phyloP scores from a whole-genome alignment of 202 grass and related monocot species.

The Digitaria exilis region DNA sequence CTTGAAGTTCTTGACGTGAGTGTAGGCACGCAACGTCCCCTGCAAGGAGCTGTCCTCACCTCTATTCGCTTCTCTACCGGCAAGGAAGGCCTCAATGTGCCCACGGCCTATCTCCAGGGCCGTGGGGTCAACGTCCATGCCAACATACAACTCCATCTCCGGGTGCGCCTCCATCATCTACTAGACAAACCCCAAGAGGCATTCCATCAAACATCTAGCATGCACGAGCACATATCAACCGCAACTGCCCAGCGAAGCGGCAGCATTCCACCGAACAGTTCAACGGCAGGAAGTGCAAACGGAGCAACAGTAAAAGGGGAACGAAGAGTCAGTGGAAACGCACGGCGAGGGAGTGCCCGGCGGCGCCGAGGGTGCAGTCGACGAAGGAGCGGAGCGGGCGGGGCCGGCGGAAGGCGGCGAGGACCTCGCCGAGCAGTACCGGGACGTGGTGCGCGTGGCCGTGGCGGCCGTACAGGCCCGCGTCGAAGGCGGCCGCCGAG shows the following conservation, averaged over 20 bases:
- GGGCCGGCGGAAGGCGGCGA: conserved; percentile 60
- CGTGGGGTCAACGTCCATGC: conserved; percentile 81
- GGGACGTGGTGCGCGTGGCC: conserved; percentile 62
- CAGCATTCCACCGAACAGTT: background rate
- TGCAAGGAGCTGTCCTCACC: background rate
- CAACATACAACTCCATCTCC: conserved; percentile 85
- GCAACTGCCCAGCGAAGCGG: too few relatives aligned
- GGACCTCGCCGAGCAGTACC: conserved; percentile 80
- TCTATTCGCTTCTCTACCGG: conserved; percentile 12
- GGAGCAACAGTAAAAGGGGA: background rate
- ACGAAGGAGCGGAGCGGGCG: conserved; percentile 78
- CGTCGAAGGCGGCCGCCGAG: conserved; percentile 65
- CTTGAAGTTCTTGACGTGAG: conserved; percentile 81
- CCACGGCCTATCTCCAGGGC: conserved; percentile 57
- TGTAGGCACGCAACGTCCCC: conserved; percentile 48
- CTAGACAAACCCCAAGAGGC: conserved; percentile 13
- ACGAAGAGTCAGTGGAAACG: background rate
- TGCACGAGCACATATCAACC: background rate
- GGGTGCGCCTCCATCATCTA: conserved; percentile 87
- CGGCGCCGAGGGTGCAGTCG: conserved; percentile 93
- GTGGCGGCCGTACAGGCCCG: conserved; percentile 56
- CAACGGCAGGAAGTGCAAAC: background rate
- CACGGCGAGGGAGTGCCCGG: conserved; percentile 76
- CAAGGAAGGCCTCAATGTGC: conserved; percentile 62
- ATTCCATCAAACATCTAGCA: conserved; percentile 42